phyloP scores from a whole-genome alignment of 305 asterid genomes.

The Solanum hybrid region DNA sequence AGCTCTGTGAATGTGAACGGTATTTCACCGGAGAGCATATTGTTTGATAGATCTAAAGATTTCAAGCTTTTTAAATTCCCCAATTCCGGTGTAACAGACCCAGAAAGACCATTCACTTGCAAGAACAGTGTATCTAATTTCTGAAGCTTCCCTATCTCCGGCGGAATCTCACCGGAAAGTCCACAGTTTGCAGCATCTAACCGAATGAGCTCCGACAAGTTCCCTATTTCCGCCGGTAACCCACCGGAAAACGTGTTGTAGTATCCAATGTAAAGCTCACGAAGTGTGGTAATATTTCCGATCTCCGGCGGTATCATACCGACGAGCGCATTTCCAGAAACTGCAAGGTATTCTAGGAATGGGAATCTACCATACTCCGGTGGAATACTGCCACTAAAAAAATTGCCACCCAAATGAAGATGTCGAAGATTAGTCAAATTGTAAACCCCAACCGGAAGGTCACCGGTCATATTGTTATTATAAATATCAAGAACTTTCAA shows the following conservation, averaged over 20 bases:
- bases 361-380: constrained; percentile 44
- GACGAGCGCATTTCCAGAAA: constrained; percentile 68
- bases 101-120: constrained; percentile 64
- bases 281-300: constrained; percentile 47
- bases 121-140: constrained; percentile 74
- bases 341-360: constrained; percentile 56
- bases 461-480: constrained; percentile 68
- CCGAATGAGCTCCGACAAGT: constrained; percentile 39
- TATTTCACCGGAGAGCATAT: constrained; percentile 58
- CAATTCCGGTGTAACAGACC: constrained; percentile 51
- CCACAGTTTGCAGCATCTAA: constrained; percentile 79
- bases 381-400: constrained; percentile 54
- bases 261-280: constrained; percentile 69
- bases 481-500: constrained; percentile 67
- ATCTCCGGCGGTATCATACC: constrained; percentile 65
- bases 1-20: constrained; percentile 49
- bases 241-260: constrained; percentile 68
- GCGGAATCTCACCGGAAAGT: constrained; percentile 60
- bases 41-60: constrained; percentile 82
- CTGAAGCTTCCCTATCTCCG: constrained; percentile 53
- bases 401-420: constrained; percentile 79
- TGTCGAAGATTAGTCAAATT: constrained; percentile 41
- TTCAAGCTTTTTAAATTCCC: constrained; percentile 53
- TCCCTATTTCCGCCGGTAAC: constrained; percentile 73
- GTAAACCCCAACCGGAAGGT: constrained; percentile 39